Base-by-base conservation (phyloP, 768 basidiomycete species). In the Candolleomyces efflorescens region DNA sequence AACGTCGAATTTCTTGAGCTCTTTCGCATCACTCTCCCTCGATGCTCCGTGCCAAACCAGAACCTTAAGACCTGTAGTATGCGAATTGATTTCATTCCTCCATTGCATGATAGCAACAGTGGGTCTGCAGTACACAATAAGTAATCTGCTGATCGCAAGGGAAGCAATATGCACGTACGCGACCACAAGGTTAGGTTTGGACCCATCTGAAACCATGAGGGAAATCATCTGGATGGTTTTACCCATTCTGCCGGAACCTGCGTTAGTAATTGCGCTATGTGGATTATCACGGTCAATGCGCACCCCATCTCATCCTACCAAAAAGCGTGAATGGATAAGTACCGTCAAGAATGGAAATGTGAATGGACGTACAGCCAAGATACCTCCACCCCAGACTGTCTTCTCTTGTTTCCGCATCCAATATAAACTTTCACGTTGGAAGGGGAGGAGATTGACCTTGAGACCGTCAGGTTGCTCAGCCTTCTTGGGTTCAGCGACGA, bases 151-250 rank as follows among this genome's bases (percentile, higher is more conserved):
- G 58, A 81, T 76, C 82, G 80, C 11, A 82, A 81, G 47, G 82
- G 73, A 22, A 48, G 15, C 15, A 58, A 49, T 52, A 46, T 38
- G 27, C n/a, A 77, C 86, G 60, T 69, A 92, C 89, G 97, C 97
- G 26, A 99, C 81, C 32, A 99, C 92, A 20, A 99, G 81, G 63
- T 94, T 96, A 2, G 94, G 94, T 68, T 84, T 89, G 59, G 78
- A 73, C 49, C 80, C 68, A 65, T 94, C 92, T 1, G 89, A 84
- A 4, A 95, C 84, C 38, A 99, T 78, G 39, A 98, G 78, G 0
- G 94, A 82, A 51, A 99, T 95, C 62, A 94, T 93, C 68, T 99
- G 97, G 59, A 99, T 98, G 0, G 96, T 99, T 72, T 94, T 94
- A 13, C 90, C 90, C 92, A 94, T 93, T 18, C 90, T 89, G 15